These are phyloP conservation scores for Aureobasidium zeae DNA, from an alignment of 2,329 filamentous ascomycete genomes.

Conservation along the genomic window DNA sequence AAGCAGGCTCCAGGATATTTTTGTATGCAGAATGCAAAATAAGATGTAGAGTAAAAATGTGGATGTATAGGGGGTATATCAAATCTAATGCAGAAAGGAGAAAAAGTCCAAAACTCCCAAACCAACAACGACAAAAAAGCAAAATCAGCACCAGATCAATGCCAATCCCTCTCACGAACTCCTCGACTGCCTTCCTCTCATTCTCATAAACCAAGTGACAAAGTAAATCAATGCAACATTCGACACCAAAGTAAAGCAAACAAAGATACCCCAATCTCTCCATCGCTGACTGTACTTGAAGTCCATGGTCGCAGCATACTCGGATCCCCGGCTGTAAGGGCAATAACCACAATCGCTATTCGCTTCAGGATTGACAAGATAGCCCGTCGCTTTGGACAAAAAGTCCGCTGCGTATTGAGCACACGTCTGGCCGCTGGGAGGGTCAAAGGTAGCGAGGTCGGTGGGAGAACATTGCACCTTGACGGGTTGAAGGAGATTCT, in stretches of 20 bases:
- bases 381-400: slow-evolving; percentile 28
- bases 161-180: too few species aligned
- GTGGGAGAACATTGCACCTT: slow-evolving; percentile 26
- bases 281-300: slow-evolving; percentile 10
- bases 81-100: too few species aligned
- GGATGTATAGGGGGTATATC: too few species aligned
- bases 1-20: too few species aligned
- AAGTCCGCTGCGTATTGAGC: slow-evolving; percentile 35
- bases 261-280: slow-evolving; percentile 15
- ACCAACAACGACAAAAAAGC: not conserved
- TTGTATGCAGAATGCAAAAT: too few species aligned
- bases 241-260: slow-evolving; percentile 4
- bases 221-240: slow-evolving; percentile 15
- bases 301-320: slow-evolving; percentile 16
- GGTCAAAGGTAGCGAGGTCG: slow-evolving; percentile 32
- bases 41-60: too few species aligned
- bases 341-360: slow-evolving; percentile 22
- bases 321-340: slow-evolving; percentile 12
- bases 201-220: slow-evolving; percentile 13
- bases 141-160: not conserved
- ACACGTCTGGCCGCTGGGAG: slow-evolving; percentile 29
- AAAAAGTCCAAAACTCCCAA: not conserved
- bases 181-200: slow-evolving; percentile 2
- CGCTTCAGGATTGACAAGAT: slow-evolving; percentile 32
- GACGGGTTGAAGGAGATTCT: slow-evolving; percentile 48